Percentiles rank a stretch among this genome's conserved stretches.
phyloP scores from a whole-genome alignment of 352 stramenopile genomes.

The Phytophthora aleatoria region DNA sequence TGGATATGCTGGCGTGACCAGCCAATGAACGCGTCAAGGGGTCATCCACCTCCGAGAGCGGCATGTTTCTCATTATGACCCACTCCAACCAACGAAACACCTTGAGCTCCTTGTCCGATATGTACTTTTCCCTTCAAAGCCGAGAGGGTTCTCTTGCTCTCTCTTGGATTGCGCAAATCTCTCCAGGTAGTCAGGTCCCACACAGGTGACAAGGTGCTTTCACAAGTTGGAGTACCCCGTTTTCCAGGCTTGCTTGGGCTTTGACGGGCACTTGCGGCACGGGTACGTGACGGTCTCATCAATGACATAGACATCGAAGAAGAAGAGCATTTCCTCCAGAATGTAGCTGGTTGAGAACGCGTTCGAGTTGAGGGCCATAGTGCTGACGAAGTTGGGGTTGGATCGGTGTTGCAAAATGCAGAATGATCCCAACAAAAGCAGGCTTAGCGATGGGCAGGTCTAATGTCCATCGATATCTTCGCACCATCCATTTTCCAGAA shows the following conservation, averaged over 20 bases:
- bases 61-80: constrained; percentile 9
- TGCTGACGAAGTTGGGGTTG: too few relatives aligned
- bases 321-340: constrained; percentile 4
- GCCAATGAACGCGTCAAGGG: neutral
- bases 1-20: neutral
- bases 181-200: constrained; percentile 9
- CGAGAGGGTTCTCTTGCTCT: constrained; percentile 6
- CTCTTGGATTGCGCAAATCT: neutral
- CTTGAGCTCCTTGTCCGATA: neutral
- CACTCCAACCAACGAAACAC: constrained; percentile 10
- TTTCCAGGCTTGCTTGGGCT: constrained; percentile 15
- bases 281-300: neutral
- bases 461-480: too few relatives aligned
- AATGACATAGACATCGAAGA: neutral
- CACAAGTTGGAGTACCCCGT: constrained; percentile 10
- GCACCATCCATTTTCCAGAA: too few relatives aligned
- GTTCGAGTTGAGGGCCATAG: neutral
- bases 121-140: constrained; percentile 3
- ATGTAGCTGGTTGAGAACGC: constrained; percentile 1
- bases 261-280: constrained; percentile 5
- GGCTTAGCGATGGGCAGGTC: too few relatives aligned
- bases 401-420: too few relatives aligned
- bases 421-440: neutral
- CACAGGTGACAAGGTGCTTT: constrained; percentile 10
- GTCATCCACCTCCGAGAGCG: constrained; percentile 5